A percentile compares a stretch with the other conserved stretches of the same genome.
phyloP scores from a whole-genome alignment of 345 rosid genomes.

The Syzygium aqueum region DNA sequence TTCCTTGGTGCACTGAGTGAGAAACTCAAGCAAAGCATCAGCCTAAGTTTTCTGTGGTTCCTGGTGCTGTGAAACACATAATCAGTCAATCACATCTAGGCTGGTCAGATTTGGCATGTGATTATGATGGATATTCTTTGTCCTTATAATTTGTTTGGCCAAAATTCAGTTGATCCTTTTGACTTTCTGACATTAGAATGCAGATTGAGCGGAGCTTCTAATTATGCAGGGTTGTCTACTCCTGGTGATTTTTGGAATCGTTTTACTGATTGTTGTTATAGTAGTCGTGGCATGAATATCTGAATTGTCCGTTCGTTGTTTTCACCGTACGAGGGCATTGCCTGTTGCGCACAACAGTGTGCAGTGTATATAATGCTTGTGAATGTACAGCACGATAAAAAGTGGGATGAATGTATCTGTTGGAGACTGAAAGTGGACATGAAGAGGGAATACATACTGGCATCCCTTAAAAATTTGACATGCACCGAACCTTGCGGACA shows the following conservation, averaged over 20 bases:
- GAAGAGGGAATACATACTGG: neutral
- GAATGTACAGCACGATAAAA: neutral
- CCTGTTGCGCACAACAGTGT: neutral
- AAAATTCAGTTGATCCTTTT: neutral
- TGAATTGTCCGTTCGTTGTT: neutral
- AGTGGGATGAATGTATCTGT: neutral
- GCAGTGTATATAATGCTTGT: neutral
- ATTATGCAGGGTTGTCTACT: constrained; percentile 69
- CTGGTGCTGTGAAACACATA: neutral
- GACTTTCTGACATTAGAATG: neutral
- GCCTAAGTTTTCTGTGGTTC: neutral
- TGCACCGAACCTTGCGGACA: neutral
- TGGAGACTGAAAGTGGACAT: neutral
- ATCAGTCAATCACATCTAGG: neutral
- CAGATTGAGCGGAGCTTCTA: neutral
- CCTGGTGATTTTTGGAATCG: constrained; percentile 77
- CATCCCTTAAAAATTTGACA: neutral
- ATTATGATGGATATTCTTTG: neutral
- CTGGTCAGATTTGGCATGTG: neutral
- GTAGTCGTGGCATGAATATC: constrained; percentile 41
- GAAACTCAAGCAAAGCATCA: neutral
- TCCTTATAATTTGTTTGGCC: neutral
- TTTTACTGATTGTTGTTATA: constrained; percentile 67
- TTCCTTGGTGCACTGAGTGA: neutral
- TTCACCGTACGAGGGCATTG: neutral